Conservation (phyloP, 768 basidiomycete genomes). For the Pilatotrama ljubarskyi region DNA sequence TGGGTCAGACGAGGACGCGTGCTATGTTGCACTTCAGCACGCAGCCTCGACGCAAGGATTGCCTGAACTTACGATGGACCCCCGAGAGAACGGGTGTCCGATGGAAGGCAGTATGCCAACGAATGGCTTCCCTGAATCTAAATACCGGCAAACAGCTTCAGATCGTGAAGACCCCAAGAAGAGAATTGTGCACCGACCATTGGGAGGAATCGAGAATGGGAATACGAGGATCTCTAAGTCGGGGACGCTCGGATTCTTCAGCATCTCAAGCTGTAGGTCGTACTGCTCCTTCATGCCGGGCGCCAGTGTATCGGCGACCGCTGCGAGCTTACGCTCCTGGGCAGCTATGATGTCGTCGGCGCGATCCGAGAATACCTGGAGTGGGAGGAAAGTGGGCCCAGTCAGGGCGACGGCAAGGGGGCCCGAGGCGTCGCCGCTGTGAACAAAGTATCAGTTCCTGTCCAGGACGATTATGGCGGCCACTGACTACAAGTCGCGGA, state of each 20-base stretch:
- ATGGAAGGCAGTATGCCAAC: constrained; percentile 20
- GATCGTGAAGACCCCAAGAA: no score
- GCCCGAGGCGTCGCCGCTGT: background rate
- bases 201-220: constrained; percentile 14
- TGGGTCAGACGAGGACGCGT: constrained; percentile 28
- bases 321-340: background rate
- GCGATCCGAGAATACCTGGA: constrained; percentile 1
- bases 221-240: constrained; percentile 27
- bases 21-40: no score
- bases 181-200: background rate
- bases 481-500: constrained; percentile 5
- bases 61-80: constrained; percentile 35
- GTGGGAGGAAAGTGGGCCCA: constrained; percentile 7
- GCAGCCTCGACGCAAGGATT: no score
- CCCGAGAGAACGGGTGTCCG: constrained; percentile 33
- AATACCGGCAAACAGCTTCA: constrained; percentile 7
- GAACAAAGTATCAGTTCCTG: background rate
- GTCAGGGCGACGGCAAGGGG: background rate
- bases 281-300: constrained; percentile 29
- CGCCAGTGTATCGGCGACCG: background rate
- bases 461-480: background rate
- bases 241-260: constrained; percentile 22
- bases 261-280: constrained; percentile 23
- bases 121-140: background rate
- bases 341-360: background rate